phyloP scores from a whole-genome alignment of 352 stramenopile species.

The Phytophthora chlamydospora region DNA sequence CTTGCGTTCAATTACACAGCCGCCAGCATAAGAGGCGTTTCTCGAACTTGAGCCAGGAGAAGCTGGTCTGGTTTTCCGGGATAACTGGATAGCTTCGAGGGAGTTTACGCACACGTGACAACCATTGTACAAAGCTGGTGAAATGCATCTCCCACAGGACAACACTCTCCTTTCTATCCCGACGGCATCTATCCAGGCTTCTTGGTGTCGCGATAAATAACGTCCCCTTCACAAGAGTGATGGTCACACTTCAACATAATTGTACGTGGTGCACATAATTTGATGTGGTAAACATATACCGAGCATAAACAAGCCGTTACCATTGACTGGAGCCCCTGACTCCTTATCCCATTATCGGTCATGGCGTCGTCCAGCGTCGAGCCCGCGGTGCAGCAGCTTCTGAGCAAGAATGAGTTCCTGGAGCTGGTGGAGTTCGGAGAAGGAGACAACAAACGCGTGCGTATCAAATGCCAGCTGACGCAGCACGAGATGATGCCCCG shows the following conservation, averaged over 20 bases:
- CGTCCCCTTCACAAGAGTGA: not conserved
- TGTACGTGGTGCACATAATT: slow-evolving; percentile 2
- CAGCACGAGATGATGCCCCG: slow-evolving; percentile 81
- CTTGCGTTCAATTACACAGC: no score
- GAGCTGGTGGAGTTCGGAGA: slow-evolving; percentile 56
- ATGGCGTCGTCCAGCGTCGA: slow-evolving; percentile 35
- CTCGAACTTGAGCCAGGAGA: no score
- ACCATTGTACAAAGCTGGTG: no score
- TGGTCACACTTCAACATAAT: slow-evolving; percentile 10
- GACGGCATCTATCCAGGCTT: no score
- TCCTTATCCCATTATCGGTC: slow-evolving; percentile 3
- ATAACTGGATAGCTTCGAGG: no score
- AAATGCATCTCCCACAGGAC: no score
- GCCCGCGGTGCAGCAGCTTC: slow-evolving; percentile 45
- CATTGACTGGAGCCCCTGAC: slow-evolving; percentile 35
- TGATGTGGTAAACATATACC: not conserved
- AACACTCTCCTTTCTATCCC: no score
- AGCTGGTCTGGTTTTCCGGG: no score
- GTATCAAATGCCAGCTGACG: slow-evolving; percentile 75
- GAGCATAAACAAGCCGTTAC: slow-evolving; percentile 6
- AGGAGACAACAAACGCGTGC: slow-evolving; percentile 51
- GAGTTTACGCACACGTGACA: no score
- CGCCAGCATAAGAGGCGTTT: no score
- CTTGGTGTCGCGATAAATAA: no score
- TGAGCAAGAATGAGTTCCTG: slow-evolving; percentile 58